Base-by-base conservation (phyloP, 1,284 basidiomycete genomes). In the Gomphus bonarii region DNA sequence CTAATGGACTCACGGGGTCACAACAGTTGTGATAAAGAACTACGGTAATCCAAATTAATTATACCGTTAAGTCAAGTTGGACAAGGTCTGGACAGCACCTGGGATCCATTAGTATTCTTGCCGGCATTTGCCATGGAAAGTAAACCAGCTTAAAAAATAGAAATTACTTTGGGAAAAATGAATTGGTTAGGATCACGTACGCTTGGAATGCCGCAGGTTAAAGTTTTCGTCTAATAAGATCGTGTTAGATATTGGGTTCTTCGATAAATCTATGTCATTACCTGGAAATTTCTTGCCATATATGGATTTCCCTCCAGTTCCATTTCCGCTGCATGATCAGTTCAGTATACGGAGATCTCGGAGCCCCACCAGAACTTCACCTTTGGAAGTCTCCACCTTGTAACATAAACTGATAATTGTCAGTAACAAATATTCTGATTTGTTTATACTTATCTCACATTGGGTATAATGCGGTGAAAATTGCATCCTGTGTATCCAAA, bases 81-180 rank as follows among this genome's bases (percentile, higher is more conserved):
- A n/a, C 6, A 20, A 55, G 42, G 14, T 43, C 30, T 42, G 12
- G 1, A n/a, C 14, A 55, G 55, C 60, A 78, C 80, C 68, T 85
- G 84, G 1, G 84, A 87, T 28, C 86, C 86, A 61, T 88, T 88
- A 12, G 85, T 85, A 69, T 87, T 76, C 1, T 71, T 67, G 43
- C 85, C 86, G 2, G 84, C 83, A 62, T 89, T 88, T 9, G 95
- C 95, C 94, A 97, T 97, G 31, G 89, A 93, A 47, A 97, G 81
- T 36, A 95, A 72, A 65, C 91, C 92, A 2, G 86, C 51, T 53
- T 11, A n/a, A n/a, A 5, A 12, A 8, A 38, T 53, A 1, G 10
- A 30, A 11, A 16, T 53, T 18, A 42, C 10, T 8, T 3, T 12
- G 40, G 18, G 20, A 12, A 1, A 53, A 5, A 9, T 25, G 16